phyloP scores from a whole-genome alignment of 2,329 filamentous ascomycete species.

The Didymellaceae sp. region DNA sequence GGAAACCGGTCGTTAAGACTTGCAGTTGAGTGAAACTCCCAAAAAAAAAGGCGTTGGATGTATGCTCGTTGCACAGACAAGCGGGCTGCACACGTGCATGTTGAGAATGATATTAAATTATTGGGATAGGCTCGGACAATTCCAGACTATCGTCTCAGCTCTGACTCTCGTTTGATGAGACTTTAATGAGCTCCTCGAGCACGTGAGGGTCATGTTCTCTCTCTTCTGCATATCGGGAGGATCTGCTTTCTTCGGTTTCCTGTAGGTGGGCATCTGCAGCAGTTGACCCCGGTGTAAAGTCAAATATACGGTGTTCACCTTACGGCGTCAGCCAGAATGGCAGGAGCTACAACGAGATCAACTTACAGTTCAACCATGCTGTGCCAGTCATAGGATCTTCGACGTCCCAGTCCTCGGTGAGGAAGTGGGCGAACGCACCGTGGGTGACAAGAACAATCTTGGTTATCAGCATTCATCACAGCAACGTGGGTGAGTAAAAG shows the following conservation, averaged over 20 bases:
- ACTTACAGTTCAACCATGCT: slow-evolving; percentile 43
- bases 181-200: slow-evolving; percentile 34
- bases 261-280: slow-evolving; percentile 36
- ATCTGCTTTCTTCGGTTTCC: slow-evolving; percentile 34
- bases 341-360: not conserved
- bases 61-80: too few relatives aligned
- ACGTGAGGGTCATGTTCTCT: slow-evolving; percentile 39
- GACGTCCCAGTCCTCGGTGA: slow-evolving; percentile 76
- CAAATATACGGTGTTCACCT: slow-evolving; percentile 43
- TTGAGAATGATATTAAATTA: too few relatives aligned
- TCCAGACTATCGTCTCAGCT: too few relatives aligned
- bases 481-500: not conserved
- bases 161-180: slow-evolving; percentile 18
- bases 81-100: not conserved
- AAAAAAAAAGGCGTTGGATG: too few relatives aligned
- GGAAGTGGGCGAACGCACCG: slow-evolving; percentile 82
- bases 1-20: too few relatives aligned
- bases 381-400: slow-evolving; percentile 39
- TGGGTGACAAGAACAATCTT: slow-evolving; percentile 81
- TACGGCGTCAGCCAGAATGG: not conserved
- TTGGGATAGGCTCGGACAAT: too few relatives aligned
- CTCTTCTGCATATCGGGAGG: slow-evolving; percentile 22
- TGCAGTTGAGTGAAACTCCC: too few relatives aligned
- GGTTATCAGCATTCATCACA: slow-evolving; percentile 37
- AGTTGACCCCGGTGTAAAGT: slow-evolving; percentile 35